Base-by-base conservation (phyloP, 257 asterid genomes). In the Cordia subcordata region DNA sequence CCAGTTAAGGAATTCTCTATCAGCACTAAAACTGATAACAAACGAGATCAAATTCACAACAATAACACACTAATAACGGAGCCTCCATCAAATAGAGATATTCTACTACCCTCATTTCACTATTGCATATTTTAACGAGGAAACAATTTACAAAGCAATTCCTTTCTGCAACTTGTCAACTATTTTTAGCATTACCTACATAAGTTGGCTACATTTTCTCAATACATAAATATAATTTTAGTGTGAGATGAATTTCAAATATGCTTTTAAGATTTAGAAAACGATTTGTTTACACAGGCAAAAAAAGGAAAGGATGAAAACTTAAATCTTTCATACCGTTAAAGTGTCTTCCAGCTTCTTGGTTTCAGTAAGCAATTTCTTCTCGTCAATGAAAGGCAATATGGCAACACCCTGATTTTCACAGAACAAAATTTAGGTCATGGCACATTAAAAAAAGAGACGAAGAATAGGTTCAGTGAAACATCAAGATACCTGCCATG, bases 351-450 rank as follows among this genome's bases (percentile, higher is more conserved):
- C 95, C 44, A 89, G 87, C 78, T 81, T 89, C 78, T 76, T 89
- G 22, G 97, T 88, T 64, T 88, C 90, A 39, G 77, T 71, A 69
- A 89, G 96, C 78, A 93, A 79, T 80, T 89, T 93, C 66, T 80
- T 79, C 86, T 93, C 95, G 56, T 93, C 96, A 64, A 93, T 89
- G 86, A 93, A 93, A 0, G 97, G 99, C 84, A 93, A 81, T 66
- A 88, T 88, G 63, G 87, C 97, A 68, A 93, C 75, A 65, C 95
- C 99, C 97, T 88, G 61, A 27, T 22, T 61, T 55, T 64, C 35
- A 32, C 49, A 72, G 55, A 67, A 75, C 63, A 68, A 72, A 60
- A 19, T 57, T 46, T 52, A 54, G 1, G 37, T 61, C 72, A 20
- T 33, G 27, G 38, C 16, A 13, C 18, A 53, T 20, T 53, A 22